Evolutionary conservation across 2,329 filamentous ascomycete species (phyloP).

Genomic region (Chaetothyriales sp.): DNA sequence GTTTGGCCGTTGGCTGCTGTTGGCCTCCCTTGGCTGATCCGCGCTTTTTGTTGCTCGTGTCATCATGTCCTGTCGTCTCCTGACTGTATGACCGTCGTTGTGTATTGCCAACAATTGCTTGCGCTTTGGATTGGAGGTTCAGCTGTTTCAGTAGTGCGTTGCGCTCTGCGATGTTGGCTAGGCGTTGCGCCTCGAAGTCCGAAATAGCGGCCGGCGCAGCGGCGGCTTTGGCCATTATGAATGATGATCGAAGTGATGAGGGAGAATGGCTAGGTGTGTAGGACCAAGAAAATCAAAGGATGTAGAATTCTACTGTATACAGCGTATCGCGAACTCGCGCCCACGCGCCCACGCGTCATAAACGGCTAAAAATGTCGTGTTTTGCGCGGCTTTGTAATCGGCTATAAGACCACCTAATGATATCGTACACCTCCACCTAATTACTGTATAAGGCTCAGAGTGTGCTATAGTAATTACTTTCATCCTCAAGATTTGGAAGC

Average conservation of each 20-base stretch:
- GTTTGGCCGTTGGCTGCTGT: slow-evolving; percentile 33
- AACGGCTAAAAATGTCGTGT: too few relatives aligned
- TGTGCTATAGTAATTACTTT: too few relatives aligned
- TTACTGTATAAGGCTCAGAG: too few relatives aligned
- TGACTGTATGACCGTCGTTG: neutral
- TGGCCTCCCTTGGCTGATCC: slow-evolving; percentile 34
- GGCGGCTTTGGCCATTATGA: neutral
- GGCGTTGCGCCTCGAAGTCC: slow-evolving; percentile 72
- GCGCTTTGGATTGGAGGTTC: slow-evolving; percentile 49
- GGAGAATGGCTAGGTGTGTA: neutral
- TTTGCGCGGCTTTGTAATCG: too few relatives aligned
- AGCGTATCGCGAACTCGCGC: too few relatives aligned
- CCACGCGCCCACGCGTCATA: too few relatives aligned
- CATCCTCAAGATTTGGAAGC: too few relatives aligned
- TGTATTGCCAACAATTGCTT: slow-evolving; percentile 27
- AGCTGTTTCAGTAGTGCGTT: slow-evolving; percentile 70
- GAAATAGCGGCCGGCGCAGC: slow-evolving; percentile 29
- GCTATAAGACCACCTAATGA: too few relatives aligned
- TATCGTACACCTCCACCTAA: too few relatives aligned
- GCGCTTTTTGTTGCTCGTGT: slow-evolving; percentile 29
- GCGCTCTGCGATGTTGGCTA: slow-evolving; percentile 78
- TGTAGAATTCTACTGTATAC: too few relatives aligned
- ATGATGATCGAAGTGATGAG: neutral
- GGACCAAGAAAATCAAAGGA: too few relatives aligned
- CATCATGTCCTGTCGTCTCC: neutral